These are phyloP conservation scores for Ogataea corticis DNA, from an alignment of 805 yeast genomes.

Conservation along the genomic window DNA sequence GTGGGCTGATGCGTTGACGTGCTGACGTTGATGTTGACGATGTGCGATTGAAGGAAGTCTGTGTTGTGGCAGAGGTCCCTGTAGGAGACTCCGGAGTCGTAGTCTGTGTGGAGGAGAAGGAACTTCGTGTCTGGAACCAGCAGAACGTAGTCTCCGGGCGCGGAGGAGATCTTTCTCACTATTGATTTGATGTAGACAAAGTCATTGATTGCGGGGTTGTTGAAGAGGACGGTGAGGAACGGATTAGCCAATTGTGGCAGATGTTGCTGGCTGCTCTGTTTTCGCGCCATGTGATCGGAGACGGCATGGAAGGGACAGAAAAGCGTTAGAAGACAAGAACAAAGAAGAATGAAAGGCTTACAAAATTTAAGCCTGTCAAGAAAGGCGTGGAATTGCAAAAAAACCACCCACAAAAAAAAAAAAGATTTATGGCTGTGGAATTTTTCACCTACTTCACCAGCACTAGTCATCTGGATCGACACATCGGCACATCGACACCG, in stretches of 20 bases:
- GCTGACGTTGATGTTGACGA: slow-evolving; percentile 40
- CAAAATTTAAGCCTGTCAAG: not conserved
- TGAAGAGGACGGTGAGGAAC: slow-evolving; percentile 62
- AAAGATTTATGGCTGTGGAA: too few species aligned
- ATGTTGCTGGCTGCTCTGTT: slow-evolving; percentile 26
- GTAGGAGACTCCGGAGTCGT: slow-evolving; percentile 39
- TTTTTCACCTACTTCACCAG: too few species aligned
- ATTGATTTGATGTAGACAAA: slow-evolving; percentile 47
- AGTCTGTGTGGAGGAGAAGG: slow-evolving; percentile 42
- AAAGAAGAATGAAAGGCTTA: not conserved
- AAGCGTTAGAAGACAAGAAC: not conserved
- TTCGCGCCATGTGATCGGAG: slow-evolving; percentile 2
- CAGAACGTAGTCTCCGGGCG: slow-evolving; percentile 54
- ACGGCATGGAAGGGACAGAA: not conserved
- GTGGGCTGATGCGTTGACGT: slow-evolving; percentile 24
- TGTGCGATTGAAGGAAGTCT: slow-evolving; percentile 65
- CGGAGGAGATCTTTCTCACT: slow-evolving; percentile 41
- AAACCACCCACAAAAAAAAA: not conserved
- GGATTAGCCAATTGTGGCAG: slow-evolving; percentile 61
- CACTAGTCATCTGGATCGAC: too few species aligned
- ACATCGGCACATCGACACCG: not conserved
- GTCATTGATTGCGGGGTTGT: slow-evolving; percentile 55
- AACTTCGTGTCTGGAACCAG: slow-evolving; percentile 62
- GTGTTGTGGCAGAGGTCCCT: slow-evolving; percentile 56
- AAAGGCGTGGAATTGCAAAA: slow-evolving; percentile 2